Base-by-base conservation (phyloP, 176 grass and related monocot species). In the Bonia amplexicaulis region DNA sequence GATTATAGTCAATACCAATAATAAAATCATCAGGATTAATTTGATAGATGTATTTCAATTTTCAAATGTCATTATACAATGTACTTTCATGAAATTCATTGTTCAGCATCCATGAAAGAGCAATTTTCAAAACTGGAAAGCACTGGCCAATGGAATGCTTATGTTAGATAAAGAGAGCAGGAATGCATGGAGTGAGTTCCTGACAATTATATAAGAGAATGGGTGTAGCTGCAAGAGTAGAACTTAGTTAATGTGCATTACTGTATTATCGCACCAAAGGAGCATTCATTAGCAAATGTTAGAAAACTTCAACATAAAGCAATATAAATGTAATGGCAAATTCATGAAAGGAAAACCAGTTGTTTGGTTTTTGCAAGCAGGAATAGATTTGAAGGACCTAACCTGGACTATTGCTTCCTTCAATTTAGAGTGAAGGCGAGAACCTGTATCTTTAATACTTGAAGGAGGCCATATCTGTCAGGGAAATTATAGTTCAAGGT, bases 371-470 rank as follows among this genome's bases (percentile, higher is more conserved):
- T 29, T n/a, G 39, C 27, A 90, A 67, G 26, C n/a, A 80, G 23
- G 39, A 76, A 82, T 9, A 66, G 11, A 73, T 79, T 76, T 73
- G 49, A 76, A 54, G 74, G 29, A 62, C 20, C 71, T 85, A 85
- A 94, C 96, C 91, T 96, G 88, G 69, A 85, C 52, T 79, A 96
- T 89, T 78, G 82, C 88, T 96, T 96, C 93, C 86, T 96, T 99
- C 40, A 99, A 70, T 84, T 94, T 91, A 72, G 86, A 61, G 49
- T 99, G 96, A 63, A 99, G 93, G 67, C 19, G 66, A 42, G 96
- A 99, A 51, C 93, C 91, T 63, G 93, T 99, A 84, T 99, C 96
- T 84, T 96, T 99, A 83, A 99, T 99, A 86, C 89, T 94, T 81
- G 82, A 92, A 81, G 93, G 96, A 79, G 96, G 96, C 96, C 96